phyloP scores from a whole-genome alignment of 2,329 filamentous ascomycete species.

The Colletotrichum salicis region DNA sequence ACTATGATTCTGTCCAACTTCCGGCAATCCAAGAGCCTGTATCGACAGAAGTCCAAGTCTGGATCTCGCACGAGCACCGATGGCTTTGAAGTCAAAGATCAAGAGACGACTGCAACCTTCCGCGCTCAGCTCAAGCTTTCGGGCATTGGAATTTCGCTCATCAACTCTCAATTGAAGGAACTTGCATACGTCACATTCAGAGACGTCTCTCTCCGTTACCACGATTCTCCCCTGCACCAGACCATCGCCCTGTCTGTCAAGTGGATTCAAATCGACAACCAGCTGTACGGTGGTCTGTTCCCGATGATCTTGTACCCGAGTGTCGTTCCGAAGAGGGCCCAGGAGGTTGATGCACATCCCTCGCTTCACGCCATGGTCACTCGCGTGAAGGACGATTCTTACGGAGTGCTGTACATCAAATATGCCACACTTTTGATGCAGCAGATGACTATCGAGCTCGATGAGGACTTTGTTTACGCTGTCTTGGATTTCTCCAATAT shows the following conservation, averaged over 20 bases:
- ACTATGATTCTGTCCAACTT: conserved; percentile 95
- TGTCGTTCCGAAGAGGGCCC: conserved; percentile 95
- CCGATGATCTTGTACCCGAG: conserved; percentile 97
- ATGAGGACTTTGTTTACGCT: conserved; percentile 98
- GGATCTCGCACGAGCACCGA: conserved; percentile 64
- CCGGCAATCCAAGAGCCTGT: conserved; percentile 91
- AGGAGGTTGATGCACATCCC: conserved; percentile 95
- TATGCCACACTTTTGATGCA: conserved; percentile 94
- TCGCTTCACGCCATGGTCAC: conserved; percentile 93
- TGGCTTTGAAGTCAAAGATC: conserved; percentile 93
- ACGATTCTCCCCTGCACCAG: conserved; percentile 93
- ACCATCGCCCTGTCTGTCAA: conserved; percentile 91
- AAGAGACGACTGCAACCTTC: conserved; percentile 89
- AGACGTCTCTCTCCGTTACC: conserved; percentile 90
- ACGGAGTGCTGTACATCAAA: conserved; percentile 97
- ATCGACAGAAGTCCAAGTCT: conserved; percentile 69
- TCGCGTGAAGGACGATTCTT: conserved; percentile 96
- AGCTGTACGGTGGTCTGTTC: conserved; percentile 97
- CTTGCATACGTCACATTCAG: conserved; percentile 93
- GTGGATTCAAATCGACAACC: conserved; percentile 99
- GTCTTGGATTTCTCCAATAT: conserved; percentile 95
- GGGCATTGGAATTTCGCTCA: conserved; percentile 90
- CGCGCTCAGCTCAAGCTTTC: conserved; percentile 88
- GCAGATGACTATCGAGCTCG: conserved; percentile 97
- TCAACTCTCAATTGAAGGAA: conserved; percentile 92